phyloP scores from a whole-genome alignment of 257 asterid genomes.

The Nicotiana obtusifolia region DNA sequence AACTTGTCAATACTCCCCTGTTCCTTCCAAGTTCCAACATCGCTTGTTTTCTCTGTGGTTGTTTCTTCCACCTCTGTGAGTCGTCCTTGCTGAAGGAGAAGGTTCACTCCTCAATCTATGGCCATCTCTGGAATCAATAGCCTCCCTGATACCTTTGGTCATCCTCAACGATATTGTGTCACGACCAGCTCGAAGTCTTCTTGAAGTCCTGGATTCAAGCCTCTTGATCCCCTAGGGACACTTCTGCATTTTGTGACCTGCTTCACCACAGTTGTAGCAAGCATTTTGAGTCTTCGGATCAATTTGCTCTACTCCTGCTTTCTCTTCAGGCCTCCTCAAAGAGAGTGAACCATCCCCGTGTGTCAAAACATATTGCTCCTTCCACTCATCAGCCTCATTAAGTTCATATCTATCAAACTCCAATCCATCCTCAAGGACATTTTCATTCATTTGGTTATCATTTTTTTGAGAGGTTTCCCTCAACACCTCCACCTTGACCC shows the following conservation, averaged over 20 bases:
- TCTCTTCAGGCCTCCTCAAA: conserved; percentile 21
- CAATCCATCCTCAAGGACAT: conserved; percentile 19
- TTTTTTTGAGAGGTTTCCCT: conserved; percentile 25
- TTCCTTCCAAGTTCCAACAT: conserved; percentile 20
- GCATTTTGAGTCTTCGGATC: conserved; percentile 9
- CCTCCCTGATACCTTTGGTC: conserved; percentile 17
- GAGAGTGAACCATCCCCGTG: conserved; percentile 13
- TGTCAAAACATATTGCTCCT: conserved; percentile 17
- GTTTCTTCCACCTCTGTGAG: conserved; percentile 18
- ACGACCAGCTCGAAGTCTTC: conserved; percentile 14
- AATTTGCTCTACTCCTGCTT: conserved; percentile 15
- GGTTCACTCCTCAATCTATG: conserved; percentile 17
- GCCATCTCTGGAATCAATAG: conserved; percentile 14
- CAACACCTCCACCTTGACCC: conserved; percentile 19
- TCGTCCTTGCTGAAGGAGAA: conserved; percentile 20
- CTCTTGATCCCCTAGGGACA: conserved; percentile 25
- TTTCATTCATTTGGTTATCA: conserved; percentile 29
- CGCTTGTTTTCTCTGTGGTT: conserved; percentile 28
- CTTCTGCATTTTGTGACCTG: conserved; percentile 26
- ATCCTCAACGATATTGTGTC: conserved; percentile 14
- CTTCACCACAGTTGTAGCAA: conserved; percentile 33
- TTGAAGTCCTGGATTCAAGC: conserved; percentile 13
- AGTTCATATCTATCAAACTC: conserved; percentile 62
- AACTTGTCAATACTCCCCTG: conserved; percentile 19
- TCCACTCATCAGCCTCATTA: conserved; percentile 25